phyloP scores from a whole-genome alignment of 2,329 filamentous ascomycete genomes.

The Lasiodiplodia gonubiensis region DNA sequence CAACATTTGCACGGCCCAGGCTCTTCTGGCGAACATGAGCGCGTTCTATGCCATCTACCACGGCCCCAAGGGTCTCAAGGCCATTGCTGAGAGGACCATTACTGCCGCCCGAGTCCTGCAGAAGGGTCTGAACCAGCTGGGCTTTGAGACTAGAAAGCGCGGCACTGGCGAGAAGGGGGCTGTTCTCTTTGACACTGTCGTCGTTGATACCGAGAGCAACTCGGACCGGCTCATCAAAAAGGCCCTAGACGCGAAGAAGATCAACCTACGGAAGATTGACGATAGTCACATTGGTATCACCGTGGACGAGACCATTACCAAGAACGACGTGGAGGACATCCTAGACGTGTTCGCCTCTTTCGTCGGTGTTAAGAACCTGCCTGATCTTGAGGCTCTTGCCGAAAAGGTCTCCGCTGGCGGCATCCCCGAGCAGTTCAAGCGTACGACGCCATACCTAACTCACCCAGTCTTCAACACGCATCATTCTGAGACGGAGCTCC shows the following conservation, averaged over 20 bases:
- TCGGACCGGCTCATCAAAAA: conserved; percentile 59
- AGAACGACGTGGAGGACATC: conserved; percentile 62
- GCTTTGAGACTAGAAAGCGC: conserved; percentile 66
- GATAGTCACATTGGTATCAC: conserved; percentile 72
- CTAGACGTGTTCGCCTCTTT: conserved; percentile 61
- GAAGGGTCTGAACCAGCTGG: conserved; percentile 65
- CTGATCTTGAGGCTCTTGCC: conserved; percentile 39
- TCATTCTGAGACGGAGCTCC: conserved; percentile 91
- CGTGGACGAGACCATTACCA: conserved; percentile 74
- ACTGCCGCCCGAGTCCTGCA: conserved; percentile 74
- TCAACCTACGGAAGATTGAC: conserved; percentile 69
- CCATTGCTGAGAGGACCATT: conserved; percentile 80
- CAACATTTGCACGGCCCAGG: conserved; percentile 96
- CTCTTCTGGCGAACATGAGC: conserved; percentile 92
- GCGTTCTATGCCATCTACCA: conserved; percentile 95
- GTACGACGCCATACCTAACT: conserved; percentile 77
- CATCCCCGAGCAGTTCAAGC: conserved; percentile 66
- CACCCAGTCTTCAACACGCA: conserved; percentile 95
- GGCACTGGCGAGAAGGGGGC: conserved; percentile 62
- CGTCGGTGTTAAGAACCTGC: conserved; percentile 50
- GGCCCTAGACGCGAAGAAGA: conserved; percentile 57
- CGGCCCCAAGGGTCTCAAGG: conserved; percentile 79
- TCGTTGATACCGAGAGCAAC: conserved; percentile 61
- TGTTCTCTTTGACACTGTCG: conserved; percentile 80
- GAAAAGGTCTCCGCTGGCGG: conserved; percentile 26